Evolutionary conservation across 805 yeast genomes (phyloP), one percentile per base, ranked within the genome.

Genomic region (Metschnikowia kunwiensis): DNA sequence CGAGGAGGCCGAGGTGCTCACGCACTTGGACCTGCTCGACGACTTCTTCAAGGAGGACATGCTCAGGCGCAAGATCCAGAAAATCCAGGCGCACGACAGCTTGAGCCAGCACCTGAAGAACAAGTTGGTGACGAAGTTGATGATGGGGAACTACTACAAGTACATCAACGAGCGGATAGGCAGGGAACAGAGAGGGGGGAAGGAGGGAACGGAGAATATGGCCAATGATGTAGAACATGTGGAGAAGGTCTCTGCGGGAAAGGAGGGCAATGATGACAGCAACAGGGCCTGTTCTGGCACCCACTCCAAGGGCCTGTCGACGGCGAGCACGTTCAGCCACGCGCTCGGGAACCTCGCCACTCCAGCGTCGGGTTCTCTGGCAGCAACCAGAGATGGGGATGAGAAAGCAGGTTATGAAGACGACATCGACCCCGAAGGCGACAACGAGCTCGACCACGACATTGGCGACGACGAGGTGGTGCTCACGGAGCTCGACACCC

Each of bases 121-220:
- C 39, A 65, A 62, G 49, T 50, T 81, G 40, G 77, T 80, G 12
- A 84, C 83, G 28, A 68, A 73, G 42, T 59, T 82, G 35, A 81
- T 81, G 87, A 78, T 82, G 75, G 77, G 82, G 6, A 76, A 83
- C 29, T 78, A 76, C 42, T 70, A 74, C 41, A 75, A 74, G 41
- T 75, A 72, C 43, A 54, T 69, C 22, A 60, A 61, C 21, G 35
- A 36, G 26, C 30, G 29, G 32, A 8, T 23, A 26, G 10, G 24
- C 3, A 22, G 13, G 12, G 34, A 30, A 13, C 23, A 8, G 5
- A 22, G 11, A 11, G 24, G 26, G 8, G 13, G 23, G 11, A n/a
- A n/a, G n/a, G 22, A 17, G 30, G 15, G n/a, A n/a, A n/a, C n/a
- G n/a, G n/a, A n/a, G n/a, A n/a, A n/a, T n/a, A n/a, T n/a, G n/a